Evolutionary conservation across 2,329 filamentous ascomycete genomes (phyloP).

Genomic region (Monilinia polystroma): DNA sequence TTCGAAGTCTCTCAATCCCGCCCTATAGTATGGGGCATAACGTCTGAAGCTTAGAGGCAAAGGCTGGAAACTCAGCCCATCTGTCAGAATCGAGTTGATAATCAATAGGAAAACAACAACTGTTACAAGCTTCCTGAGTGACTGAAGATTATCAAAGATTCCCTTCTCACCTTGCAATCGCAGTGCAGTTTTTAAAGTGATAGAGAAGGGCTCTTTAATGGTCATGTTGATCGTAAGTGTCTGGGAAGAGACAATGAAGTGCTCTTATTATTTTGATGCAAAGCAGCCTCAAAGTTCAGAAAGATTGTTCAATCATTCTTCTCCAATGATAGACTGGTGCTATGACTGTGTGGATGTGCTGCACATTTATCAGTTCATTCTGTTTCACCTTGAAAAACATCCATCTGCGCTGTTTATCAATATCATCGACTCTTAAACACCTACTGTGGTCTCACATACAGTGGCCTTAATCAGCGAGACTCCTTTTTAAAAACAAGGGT

Average conservation of each 20-base stretch:
- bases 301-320: no score
- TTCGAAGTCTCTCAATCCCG: not conserved
- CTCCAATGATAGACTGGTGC: no score
- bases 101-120: not conserved
- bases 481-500: no score
- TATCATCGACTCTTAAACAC: no score
- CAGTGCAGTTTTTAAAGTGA: not conserved
- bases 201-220: not conserved
- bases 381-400: no score
- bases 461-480: no score
- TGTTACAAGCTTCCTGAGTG: no score
- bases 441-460: no score
- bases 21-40: not conserved
- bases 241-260: not conserved
- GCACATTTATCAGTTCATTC: no score
- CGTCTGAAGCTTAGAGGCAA: not conserved
- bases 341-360: no score
- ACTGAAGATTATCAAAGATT: not conserved
- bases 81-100: not conserved
- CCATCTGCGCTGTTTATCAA: no score
- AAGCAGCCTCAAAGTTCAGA: not conserved
- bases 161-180: not conserved
- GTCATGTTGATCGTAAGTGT: not conserved
- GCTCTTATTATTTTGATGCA: not conserved
- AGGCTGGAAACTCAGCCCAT: not conserved